These are phyloP conservation scores for Stenogyne calaminthoides DNA, from an alignment of 305 asterid genomes.

Conservation along the genomic window DNA sequence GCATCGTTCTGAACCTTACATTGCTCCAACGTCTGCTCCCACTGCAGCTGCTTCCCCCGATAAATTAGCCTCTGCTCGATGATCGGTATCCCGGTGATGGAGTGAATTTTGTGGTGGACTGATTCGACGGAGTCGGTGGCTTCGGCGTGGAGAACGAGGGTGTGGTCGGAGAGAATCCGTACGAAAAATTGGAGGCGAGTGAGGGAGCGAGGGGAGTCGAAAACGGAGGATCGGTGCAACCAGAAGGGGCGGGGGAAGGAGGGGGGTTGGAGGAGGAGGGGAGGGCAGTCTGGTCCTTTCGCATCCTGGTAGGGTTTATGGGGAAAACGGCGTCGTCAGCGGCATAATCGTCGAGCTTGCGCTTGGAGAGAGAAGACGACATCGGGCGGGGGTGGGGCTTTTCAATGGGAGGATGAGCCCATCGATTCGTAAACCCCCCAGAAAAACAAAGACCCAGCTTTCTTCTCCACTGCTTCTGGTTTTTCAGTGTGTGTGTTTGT, in stretches of 20 bases:
- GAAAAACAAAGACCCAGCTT: slow-evolving; percentile 28
- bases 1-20: slow-evolving; percentile 67
- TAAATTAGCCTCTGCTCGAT: slow-evolving; percentile 71
- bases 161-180: slow-evolving; percentile 60
- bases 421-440: slow-evolving; percentile 41
- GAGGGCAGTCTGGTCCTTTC: slow-evolving; percentile 55
- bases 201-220: slow-evolving; percentile 29
- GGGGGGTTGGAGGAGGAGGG: slow-evolving; percentile 41
- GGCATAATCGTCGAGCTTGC: slow-evolving; percentile 59
- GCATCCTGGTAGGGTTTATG: slow-evolving; percentile 52
- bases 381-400: slow-evolving; percentile 38
- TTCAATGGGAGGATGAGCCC: slow-evolving; percentile 41
- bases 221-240: slow-evolving; percentile 40
- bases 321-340: slow-evolving; percentile 40
- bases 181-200: slow-evolving; percentile 76
- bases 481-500: not conserved
- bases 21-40: slow-evolving; percentile 60
- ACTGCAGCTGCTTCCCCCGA: slow-evolving; percentile 74
- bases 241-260: slow-evolving; percentile 17
- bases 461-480: not conserved
- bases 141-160: slow-evolving; percentile 62
- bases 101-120: slow-evolving; percentile 56
- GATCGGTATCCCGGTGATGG: slow-evolving; percentile 60
- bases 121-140: slow-evolving; percentile 54
- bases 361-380: slow-evolving; percentile 60